Evolutionary conservation across 345 rosid species (phyloP).

Genomic region (Syzygium aromaticum): DNA sequence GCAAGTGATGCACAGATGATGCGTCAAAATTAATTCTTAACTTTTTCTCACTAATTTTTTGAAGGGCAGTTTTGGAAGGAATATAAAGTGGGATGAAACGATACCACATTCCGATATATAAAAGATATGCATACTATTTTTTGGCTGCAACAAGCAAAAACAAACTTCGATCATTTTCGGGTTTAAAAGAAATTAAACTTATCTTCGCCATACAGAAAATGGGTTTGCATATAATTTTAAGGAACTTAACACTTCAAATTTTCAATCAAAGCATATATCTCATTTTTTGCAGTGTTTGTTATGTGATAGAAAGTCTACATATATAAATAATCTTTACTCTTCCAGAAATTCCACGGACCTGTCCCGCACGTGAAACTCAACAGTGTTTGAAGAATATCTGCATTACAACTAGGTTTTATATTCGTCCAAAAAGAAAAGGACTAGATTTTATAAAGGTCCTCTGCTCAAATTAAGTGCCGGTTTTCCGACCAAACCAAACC

Average conservation of each 20-base stretch:
- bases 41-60: background rate
- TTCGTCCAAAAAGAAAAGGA: too few species aligned
- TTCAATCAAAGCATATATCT: background rate
- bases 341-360: background rate
- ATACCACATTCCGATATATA: background rate
- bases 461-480: background rate
- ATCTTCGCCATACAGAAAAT: too few species aligned
- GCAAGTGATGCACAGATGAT: background rate
- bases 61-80: background rate
- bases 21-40: background rate
- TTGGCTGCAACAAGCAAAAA: too few species aligned
- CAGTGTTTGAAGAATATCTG: background rate
- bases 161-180: background rate
- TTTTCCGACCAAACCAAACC: background rate
- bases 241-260: background rate
- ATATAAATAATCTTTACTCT: too few species aligned
- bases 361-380: background rate
- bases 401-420: background rate
- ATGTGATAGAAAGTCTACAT: too few species aligned
- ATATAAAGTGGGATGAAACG: background rate
- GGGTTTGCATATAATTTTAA: background rate
- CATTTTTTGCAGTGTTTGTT: too few species aligned
- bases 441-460: background rate
- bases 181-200: background rate
- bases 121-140: too few species aligned